phyloP scores from a whole-genome alignment of 78 protist species.

The Cavenderia fasciculata region DNA sequence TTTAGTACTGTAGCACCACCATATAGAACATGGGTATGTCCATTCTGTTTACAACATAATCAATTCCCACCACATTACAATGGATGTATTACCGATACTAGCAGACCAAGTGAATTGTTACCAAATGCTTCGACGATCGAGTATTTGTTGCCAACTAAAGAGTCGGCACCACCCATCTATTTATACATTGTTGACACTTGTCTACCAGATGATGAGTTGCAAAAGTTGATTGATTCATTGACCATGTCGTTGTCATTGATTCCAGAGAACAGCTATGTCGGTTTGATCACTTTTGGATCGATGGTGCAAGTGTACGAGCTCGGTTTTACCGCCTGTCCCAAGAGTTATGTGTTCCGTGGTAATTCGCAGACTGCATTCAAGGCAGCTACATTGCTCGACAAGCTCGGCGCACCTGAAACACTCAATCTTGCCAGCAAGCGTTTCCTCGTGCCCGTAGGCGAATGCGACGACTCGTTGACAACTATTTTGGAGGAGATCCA shows the following conservation, averaged over 20 bases:
- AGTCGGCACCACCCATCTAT: conserved; percentile 88
- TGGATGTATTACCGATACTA: conserved; percentile 80
- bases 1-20: conserved; percentile 84
- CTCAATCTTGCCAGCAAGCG: conserved; percentile 38
- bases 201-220: conserved; percentile 90
- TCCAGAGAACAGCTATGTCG: conserved; percentile 93
- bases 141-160: conserved; percentile 71
- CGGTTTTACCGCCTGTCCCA: conserved; percentile 79
- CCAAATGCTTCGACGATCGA: conserved; percentile 80
- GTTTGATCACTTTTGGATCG: conserved; percentile 97
- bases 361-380: conserved; percentile 32
- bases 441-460: conserved; percentile 90
- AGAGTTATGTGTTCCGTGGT: conserved; percentile 96
- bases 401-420: conserved; percentile 53
- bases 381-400: conserved; percentile 21
- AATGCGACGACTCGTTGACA: conserved; percentile 92
- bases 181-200: conserved; percentile 95
- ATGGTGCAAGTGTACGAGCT: conserved; percentile 94
- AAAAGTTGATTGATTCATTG: conserved; percentile 90
- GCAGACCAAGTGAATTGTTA: conserved; percentile 95
- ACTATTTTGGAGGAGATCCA: conserved; percentile 92
- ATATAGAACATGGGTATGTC: conserved; percentile 90
- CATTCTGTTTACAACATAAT: conserved; percentile 93
- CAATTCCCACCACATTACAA: conserved; percentile 94
- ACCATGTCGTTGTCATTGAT: conserved; percentile 89